phyloP scores from a whole-genome alignment of 352 stramenopile species.

The Phytophthora foliorum region DNA sequence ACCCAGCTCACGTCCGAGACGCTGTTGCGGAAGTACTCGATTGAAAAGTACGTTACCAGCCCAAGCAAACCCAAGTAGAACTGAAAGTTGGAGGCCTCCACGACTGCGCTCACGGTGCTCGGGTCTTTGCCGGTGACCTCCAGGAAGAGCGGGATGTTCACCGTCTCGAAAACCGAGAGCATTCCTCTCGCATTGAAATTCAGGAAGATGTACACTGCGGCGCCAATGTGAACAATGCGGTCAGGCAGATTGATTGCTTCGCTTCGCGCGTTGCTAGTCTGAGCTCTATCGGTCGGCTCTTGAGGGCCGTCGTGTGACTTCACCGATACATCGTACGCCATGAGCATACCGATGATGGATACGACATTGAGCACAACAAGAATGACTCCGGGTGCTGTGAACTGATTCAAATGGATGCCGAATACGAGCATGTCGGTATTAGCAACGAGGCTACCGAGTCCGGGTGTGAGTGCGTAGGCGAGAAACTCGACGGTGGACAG shows the following conservation, averaged over 20 bases:
- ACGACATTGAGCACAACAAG: conserved; percentile 62
- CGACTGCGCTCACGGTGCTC: conserved; percentile 48
- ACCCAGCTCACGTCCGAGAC: conserved; percentile 74
- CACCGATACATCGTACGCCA: conserved; percentile 60
- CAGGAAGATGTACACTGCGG: conserved; percentile 73
- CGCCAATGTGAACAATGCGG: conserved; percentile 67
- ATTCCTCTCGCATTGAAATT: conserved; percentile 82
- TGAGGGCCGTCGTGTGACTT: conserved; percentile 55
- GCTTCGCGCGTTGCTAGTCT: conserved; percentile 35
- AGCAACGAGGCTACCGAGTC: conserved; percentile 65
- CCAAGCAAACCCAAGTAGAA: conserved; percentile 78
- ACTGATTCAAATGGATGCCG: conserved; percentile 75
- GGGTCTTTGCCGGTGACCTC: conserved; percentile 69
- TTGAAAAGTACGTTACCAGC: conserved; percentile 75
- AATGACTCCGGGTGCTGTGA: conserved; percentile 66
- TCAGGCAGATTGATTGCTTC: conserved; percentile 52
- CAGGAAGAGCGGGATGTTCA: conserved; percentile 81
- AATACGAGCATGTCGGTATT: conserved; percentile 59
- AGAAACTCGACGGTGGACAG: conserved; percentile 81
- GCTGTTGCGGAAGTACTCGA: conserved; percentile 71
- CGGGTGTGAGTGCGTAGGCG: conserved; percentile 76
- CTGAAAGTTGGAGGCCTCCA: conserved; percentile 79
- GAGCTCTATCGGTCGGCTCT: conserved; percentile 37
- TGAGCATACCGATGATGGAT: conserved; percentile 71
- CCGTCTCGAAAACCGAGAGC: conserved; percentile 80